Evolutionary conservation across 2,329 filamentous ascomycete species (phyloP).

Genomic region (Corniculantispora saksenae): DNA sequence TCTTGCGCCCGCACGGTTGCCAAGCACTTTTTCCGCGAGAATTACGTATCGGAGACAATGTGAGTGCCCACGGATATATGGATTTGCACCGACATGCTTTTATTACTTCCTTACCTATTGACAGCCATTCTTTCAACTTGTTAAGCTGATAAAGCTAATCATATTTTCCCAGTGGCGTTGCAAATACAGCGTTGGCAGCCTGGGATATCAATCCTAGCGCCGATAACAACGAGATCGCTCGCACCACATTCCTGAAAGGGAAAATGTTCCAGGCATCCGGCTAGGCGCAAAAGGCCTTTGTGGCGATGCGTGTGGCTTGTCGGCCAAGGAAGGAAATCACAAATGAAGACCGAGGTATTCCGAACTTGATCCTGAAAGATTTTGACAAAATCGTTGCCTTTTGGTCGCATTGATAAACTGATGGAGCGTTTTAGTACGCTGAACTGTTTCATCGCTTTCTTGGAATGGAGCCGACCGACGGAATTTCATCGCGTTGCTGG

Average conservation of each 20-base stretch:
- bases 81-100: too few relatives aligned
- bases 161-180: not conserved
- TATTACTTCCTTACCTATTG: not conserved
- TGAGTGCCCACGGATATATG: too few relatives aligned
- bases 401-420: slow-evolving; percentile 5
- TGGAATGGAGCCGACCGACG: too few relatives aligned
- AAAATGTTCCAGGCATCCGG: slow-evolving; percentile 16
- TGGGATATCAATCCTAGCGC: slow-evolving; percentile 19
- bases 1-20: slow-evolving; percentile 18
- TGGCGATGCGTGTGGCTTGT: slow-evolving; percentile 14
- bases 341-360: slow-evolving; percentile 8
- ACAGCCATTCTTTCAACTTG: not conserved
- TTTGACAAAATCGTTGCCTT: slow-evolving; percentile 22
- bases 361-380: slow-evolving; percentile 10
- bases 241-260: slow-evolving; percentile 20
- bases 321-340: slow-evolving; percentile 18
- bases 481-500: too few relatives aligned
- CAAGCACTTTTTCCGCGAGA: slow-evolving; percentile 14
- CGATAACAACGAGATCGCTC: slow-evolving; percentile 21
- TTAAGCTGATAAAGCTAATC: not conserved
- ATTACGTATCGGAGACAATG: slow-evolving; percentile 13
- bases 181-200: slow-evolving; percentile 4
- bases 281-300: slow-evolving; percentile 18
- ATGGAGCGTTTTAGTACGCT: too few relatives aligned
- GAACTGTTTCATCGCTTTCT: too few relatives aligned